Percentiles rank a stretch among this genome's conserved stretches.
phyloP scores from a whole-genome alignment of 345 rosid genomes.

The Eucalyptus sp. region DNA sequence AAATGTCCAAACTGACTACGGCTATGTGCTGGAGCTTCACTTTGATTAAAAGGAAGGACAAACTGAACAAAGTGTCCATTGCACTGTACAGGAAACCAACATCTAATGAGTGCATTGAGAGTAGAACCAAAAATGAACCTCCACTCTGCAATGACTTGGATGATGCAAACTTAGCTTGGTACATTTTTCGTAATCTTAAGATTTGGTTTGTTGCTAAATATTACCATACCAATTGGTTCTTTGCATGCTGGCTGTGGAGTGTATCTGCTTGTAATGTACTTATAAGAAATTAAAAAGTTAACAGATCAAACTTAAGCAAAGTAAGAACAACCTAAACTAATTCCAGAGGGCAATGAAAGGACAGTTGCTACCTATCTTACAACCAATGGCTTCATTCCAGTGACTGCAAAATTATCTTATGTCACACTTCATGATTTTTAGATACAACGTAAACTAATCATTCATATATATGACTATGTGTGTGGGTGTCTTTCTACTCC shows the following conservation, averaged over 20 bases:
- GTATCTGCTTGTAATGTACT: neutral
- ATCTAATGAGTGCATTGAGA: slow-evolving; percentile 46
- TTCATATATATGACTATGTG: neutral
- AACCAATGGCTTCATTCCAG: neutral
- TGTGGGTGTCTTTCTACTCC: neutral
- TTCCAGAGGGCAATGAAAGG: neutral
- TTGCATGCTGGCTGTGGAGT: neutral
- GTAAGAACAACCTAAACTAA: neutral
- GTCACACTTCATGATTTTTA: neutral
- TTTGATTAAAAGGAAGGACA: slow-evolving; percentile 34
- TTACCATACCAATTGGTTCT: neutral
- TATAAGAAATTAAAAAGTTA: neutral
- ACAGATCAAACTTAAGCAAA: neutral
- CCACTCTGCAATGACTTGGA: slow-evolving; percentile 61
- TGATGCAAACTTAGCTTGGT: slow-evolving; percentile 74
- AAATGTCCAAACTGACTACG: slow-evolving; percentile 52
- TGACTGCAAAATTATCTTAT: neutral
- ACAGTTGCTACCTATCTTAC: neutral
- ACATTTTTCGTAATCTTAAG: neutral
- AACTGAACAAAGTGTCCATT: slow-evolving; percentile 42
- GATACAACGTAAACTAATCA: neutral
- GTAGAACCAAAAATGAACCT: slow-evolving; percentile 41
- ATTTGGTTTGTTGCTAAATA: neutral
- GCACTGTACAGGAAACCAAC: slow-evolving; percentile 67
- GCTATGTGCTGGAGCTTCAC: slow-evolving; percentile 72